Base-by-base conservation (phyloP, 2,329 filamentous ascomycete species). In the Tolypocladium ovalisporum region DNA sequence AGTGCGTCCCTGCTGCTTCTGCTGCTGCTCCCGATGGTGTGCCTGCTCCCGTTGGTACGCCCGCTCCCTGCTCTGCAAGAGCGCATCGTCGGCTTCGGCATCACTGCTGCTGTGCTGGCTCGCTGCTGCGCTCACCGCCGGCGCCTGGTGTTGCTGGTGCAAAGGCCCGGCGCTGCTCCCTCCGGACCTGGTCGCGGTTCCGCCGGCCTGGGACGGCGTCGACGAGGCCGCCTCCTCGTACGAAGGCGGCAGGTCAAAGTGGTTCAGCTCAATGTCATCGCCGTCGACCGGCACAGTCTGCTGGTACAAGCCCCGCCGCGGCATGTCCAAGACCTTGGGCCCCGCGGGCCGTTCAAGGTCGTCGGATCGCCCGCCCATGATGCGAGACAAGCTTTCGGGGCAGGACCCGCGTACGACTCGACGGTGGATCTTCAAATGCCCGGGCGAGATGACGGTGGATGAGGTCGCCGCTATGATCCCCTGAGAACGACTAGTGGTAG, bases 181-280 rank as follows among this genome's bases (percentile, higher is more conserved):
- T 15, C 19, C 19, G 40, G 42, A 27, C 34, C 27, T 34, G 9
- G 35, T 10, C 49, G 34, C n/a, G n/a, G n/a, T 24, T 13, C n/a
- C 40, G 9, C 40, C 40, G 12, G 40, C 22, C 40, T n/a, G n/a
- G 40, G n/a, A 12, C 40, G n/a, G 22, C 7, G 32, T 4, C 54
- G 57, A 44, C 17, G 54, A 36, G 3, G 57, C 51, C 22, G 44
- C 54, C 51, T 58, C 57, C 29, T 56, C 49, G 34, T 58, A 55
- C 6, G 54, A 39, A 12, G 57, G 57, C 32, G 57, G 54, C 39
- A 49, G 27, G 19, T 54, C 36, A 12, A 17, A 29, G 32, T 10
- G 22, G 35, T 40, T 6, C 7, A 24, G 17, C 19, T 32, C 34
- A 17, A 32, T 29, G 24, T 17, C 17, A n/a, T 54, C 57, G 17